Evolutionary conservation across 768 basidiomycete species (phyloP).

Genomic region (Astraeus odoratus): DNA sequence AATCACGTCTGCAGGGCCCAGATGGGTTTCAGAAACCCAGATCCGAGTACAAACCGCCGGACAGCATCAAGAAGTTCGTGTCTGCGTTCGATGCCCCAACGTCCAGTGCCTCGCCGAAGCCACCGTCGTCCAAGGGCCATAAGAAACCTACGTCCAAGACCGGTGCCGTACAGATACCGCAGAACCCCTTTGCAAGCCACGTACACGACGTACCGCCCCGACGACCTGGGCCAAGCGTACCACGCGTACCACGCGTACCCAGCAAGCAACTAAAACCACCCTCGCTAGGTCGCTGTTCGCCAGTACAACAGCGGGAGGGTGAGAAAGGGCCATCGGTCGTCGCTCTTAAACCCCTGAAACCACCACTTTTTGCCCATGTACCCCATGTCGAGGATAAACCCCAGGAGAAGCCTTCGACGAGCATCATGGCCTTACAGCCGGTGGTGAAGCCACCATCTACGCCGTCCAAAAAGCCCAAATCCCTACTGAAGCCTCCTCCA

Average conservation of each 20-base stretch:
- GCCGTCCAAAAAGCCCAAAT: conserved; percentile 14
- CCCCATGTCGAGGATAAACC: not conserved
- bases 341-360: conserved; percentile 13
- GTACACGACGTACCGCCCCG: conserved; percentile 3
- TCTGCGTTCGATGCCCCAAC: conserved; percentile 17
- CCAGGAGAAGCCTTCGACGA: conserved; percentile 4
- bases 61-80: conserved; percentile 15
- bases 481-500: conserved; percentile 23
- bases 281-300: conserved; percentile 7
- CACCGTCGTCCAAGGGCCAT: conserved; percentile 1
- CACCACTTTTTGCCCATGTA: conserved; percentile 8
- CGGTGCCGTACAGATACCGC: conserved; percentile 10
- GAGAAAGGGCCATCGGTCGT: not conserved
- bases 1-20: conserved; percentile 13
- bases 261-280: conserved; percentile 4
- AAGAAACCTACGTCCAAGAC: conserved; percentile 4
- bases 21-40: conserved; percentile 24
- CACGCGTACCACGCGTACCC: conserved; percentile 8
- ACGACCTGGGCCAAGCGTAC: too few relatives aligned
- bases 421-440: conserved; percentile 4
- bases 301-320: not conserved
- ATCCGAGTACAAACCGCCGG: conserved; percentile 19
- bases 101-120: not conserved
- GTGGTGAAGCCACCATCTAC: conserved; percentile 6
- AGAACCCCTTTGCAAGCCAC: conserved; percentile 13